phyloP scores from a whole-genome alignment of 345 rosid species.

The Salix arbutifolia region DNA sequence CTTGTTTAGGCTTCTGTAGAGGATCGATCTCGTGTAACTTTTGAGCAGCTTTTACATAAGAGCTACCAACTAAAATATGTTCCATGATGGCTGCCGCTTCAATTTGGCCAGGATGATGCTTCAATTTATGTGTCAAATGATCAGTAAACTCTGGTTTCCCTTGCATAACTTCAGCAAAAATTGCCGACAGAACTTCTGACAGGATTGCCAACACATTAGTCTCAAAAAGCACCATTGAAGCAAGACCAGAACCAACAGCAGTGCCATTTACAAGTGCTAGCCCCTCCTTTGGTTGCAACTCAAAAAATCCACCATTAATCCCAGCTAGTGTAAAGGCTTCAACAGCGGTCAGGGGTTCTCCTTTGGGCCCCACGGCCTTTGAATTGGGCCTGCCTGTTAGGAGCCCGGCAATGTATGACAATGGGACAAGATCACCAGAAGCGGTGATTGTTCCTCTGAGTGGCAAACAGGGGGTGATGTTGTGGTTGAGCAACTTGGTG shows the following conservation, averaged over 20 bases:
- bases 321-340: conserved; percentile 22
- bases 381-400: conserved; percentile 26
- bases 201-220: conserved; percentile 21
- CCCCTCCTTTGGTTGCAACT: conserved; percentile 29
- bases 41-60: conserved; percentile 25
- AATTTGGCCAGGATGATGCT: conserved; percentile 37
- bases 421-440: conserved; percentile 23
- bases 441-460: conserved; percentile 23
- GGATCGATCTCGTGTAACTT: conserved; percentile 26
- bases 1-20: conserved; percentile 32
- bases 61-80: conserved; percentile 31
- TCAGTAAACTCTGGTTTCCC: conserved; percentile 33
- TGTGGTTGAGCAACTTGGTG: conserved; percentile 20
- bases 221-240: conserved; percentile 29
- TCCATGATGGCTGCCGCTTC: conserved; percentile 38
- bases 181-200: conserved; percentile 28
- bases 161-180: conserved; percentile 32
- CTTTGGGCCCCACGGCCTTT: conserved; percentile 11
- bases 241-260: conserved; percentile 31
- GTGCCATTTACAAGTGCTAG: conserved; percentile 31
- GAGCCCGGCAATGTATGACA: conserved; percentile 24
- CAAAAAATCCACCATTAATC: conserved; percentile 22
- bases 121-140: conserved; percentile 29
- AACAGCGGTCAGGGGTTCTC: conserved; percentile 4
- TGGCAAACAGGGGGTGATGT: conserved; percentile 21